phyloP scores from a whole-genome alignment of 257 asterid genomes.

The Misopates orontium region DNA sequence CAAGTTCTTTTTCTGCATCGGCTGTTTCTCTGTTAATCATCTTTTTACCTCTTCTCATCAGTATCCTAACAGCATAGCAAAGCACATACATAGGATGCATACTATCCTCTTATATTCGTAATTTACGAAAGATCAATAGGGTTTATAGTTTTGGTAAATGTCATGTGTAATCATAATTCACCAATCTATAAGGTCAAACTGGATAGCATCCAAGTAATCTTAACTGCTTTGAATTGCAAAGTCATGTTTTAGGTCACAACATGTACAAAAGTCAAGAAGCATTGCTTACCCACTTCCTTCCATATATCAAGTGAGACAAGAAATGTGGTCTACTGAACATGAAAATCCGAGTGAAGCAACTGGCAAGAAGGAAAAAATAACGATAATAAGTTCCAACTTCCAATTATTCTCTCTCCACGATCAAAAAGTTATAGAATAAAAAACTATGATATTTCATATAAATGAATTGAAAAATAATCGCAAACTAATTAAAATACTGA shows the following conservation, averaged over 20 bases:
- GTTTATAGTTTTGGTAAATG: no score
- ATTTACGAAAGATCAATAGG: no score
- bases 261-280: constrained; percentile 16
- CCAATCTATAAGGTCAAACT: no score
- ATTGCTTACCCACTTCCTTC: constrained; percentile 81
- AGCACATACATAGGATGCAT: no score
- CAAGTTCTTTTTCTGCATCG: no score
- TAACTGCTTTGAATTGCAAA: no score
- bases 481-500: constrained; percentile 1
- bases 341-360: constrained; percentile 95
- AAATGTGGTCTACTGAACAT: constrained; percentile 78
- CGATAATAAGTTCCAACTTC: neutral
- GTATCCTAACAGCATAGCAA: no score
- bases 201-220: no score
- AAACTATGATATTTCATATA: neutral
- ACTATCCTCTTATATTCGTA: no score
- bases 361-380: constrained; percentile 30
- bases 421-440: neutral
- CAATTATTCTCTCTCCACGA: constrained; percentile 6
- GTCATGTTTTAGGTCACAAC: neutral
- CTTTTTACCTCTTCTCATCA: no score
- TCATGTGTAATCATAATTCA: no score
- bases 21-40: no score
- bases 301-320: constrained; percentile 61
- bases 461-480: neutral